phyloP scores from a whole-genome alignment of 495 filamentous ascomycete genomes.

The Podospora conica region DNA sequence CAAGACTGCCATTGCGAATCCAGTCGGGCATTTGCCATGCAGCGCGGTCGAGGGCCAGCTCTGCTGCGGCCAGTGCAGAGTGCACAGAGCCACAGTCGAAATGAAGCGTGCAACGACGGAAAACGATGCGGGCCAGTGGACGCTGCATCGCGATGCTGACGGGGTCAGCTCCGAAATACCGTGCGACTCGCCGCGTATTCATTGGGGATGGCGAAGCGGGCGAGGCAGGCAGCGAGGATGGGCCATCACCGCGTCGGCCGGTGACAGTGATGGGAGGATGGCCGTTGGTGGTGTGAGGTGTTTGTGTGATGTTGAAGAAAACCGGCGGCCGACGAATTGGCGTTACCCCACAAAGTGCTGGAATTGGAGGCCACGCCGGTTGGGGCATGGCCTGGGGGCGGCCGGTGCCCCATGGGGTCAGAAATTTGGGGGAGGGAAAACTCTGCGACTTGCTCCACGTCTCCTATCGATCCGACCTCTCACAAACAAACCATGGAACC shows the following conservation, averaged over 20 bases:
- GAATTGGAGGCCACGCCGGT: conserved; percentile 2
- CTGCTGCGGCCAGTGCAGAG: background rate
- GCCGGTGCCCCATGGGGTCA: conserved; percentile 3
- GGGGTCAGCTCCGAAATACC: background rate
- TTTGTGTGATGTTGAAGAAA: conserved; percentile 12
- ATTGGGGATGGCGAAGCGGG: conserved; percentile 1
- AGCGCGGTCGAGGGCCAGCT: background rate
- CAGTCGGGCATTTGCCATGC: background rate
- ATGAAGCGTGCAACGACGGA: conserved; percentile 7
- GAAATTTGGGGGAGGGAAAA: conserved; percentile 1
- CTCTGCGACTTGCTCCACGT: conserved; percentile 7
- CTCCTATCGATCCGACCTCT: background rate
- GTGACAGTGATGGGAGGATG: background rate
- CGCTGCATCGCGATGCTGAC: background rate
- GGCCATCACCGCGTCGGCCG: background rate
- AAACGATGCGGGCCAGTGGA: background rate
- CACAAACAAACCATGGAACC: background rate
- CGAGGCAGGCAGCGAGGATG: background rate
- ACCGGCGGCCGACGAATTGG: conserved; percentile 8
- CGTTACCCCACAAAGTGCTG: conserved; percentile 7
- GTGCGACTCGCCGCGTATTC: background rate
- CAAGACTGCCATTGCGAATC: background rate
- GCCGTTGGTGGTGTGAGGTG: background rate
- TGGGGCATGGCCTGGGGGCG: conserved; percentile 5
- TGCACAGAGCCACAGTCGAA: background rate